Evolutionary conservation across 2,329 filamentous ascomycete genomes (phyloP), one percentile per base, ranked within the genome.

Genomic region (Trichoderma koningii): DNA sequence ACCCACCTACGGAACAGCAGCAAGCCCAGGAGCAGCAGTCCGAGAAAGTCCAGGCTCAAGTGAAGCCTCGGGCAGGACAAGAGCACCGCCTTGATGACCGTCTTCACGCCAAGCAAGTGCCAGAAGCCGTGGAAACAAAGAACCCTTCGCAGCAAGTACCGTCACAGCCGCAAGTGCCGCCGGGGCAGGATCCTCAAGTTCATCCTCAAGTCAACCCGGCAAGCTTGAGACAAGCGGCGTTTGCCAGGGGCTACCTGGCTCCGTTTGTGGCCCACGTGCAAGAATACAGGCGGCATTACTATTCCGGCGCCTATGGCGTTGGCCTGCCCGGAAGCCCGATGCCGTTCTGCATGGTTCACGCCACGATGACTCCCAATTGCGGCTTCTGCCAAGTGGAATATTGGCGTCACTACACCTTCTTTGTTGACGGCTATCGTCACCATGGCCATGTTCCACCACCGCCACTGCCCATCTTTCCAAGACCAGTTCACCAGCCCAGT

Each of bases 361-460:
- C 19, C 14, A 53, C 60, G 5, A 14, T 5, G 23, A 26, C 26
- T 15, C 50, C 41, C 9, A 50, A 50, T 7, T 63, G 60, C 41
- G n/a, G 53, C 12, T 42, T 47, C 26, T 63, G 60, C 51, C 41
- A 63, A 26, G 38, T 63, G 14, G 60, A 63, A 38, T 63, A 55
- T 42, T 63, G 60, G 60, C 60, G 60, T 60, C 45, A 60, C 41
- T 53, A 45, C 17, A 21, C 51, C 26, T 56, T 41, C 45, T 26
- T 57, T 23, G 30, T 34, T 21, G 38, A 44, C 38, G 60, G 50
- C 6, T 42, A 62, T 10, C 55, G 55, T 41, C 30, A 34, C 47
- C 17, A 38, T 30, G 50, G 60, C 28, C 50, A 7, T 26, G 48
- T 55, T 2, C 55, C 55, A 50, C 63, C 63, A 26, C 60, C 38